Evolutionary conservation across 106 monocot genomes (phyloP).

Genomic region (Platanthera guangdongensis): DNA sequence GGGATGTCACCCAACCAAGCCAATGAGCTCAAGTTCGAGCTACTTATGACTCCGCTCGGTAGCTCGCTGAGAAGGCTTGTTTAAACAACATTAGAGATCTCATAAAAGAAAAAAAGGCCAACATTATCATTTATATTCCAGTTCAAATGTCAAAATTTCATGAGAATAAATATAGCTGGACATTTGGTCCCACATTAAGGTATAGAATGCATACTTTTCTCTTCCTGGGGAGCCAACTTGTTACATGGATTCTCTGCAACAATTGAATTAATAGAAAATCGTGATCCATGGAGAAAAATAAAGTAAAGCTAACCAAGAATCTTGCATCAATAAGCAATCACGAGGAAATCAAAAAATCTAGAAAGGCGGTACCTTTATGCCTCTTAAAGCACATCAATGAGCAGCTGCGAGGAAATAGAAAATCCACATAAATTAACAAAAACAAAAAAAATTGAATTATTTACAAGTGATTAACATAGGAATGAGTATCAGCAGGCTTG

Average conservation of each 20-base stretch:
- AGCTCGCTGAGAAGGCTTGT: no score
- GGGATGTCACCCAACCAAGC: no score
- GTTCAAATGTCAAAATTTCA: neutral
- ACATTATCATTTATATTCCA: neutral
- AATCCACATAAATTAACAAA: neutral
- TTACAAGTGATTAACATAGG: neutral
- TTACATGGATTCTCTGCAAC: conserved; percentile 48
- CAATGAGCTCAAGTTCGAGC: no score
- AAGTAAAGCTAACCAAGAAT: neutral
- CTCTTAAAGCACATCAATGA: conserved; percentile 62
- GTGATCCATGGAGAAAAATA: neutral
- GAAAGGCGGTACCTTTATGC: conserved; percentile 48
- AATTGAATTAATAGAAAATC: conserved; percentile 2
- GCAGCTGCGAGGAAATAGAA: conserved; percentile 42
- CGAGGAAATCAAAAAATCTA: neutral
- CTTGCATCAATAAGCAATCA: neutral
- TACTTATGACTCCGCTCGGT: no score
- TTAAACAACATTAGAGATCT: no score
- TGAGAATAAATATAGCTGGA: neutral
- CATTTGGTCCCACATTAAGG: neutral
- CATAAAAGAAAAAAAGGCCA: no score
- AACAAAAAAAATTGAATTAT: neutral
- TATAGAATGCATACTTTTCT: conserved; percentile 23
- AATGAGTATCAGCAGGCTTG: no score
- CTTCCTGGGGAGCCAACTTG: conserved; percentile 26